Evolutionary conservation across 2,329 filamentous ascomycete species (phyloP), one percentile per base, ranked within the genome.

Genomic region (Cladophialophora bantiana): DNA sequence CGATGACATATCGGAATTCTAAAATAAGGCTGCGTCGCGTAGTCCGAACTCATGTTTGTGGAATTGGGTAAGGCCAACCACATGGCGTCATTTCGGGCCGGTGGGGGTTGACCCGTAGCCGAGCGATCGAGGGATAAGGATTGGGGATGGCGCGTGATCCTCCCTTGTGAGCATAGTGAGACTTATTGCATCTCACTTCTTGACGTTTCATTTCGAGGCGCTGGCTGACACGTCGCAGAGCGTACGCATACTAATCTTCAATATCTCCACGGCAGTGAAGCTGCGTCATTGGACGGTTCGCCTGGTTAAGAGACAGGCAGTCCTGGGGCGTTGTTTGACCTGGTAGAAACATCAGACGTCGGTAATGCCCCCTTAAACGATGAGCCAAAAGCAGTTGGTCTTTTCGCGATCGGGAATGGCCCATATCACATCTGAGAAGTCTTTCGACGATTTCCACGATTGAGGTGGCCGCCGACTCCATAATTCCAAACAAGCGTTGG

Each of bases 41-140:
- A 40, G 38, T 10, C 38, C 10, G 40, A 42, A n/a, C 13, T 18
- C 15, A 42, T 3, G 40, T n/a, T 42, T n/a, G 40, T n/a, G 40
- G 40, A n/a, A 42, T 42, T n/a, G n/a, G 40, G 40, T 42, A n/a
- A 42, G 40, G 40, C 40, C 40, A 42, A 42, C 12, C 40, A 42
- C 4, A n/a, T 42, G 40, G 40, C 40, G 40, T 42, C 40, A 42
- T 42, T 42, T 42, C 40, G 40, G 40, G 40, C 40, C 40, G 40
- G 40, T 7, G 40, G 40, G 13, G 15, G 15, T 42, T 1, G 40
- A 18, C 15, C 40, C 13, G 40, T n/a, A 42, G 40, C 40, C 40
- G 40, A 42, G 40, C 40, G 40, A 42, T 13, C 4, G 13, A n/a
- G 13, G 15, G 13, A 40, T 7, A 42, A 42, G 15, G 4, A n/a